Evolutionary conservation across 2,329 filamentous ascomycete species (phyloP), one percentile per base, ranked within the genome.

Genomic region (Pseudocercospora musae): DNA sequence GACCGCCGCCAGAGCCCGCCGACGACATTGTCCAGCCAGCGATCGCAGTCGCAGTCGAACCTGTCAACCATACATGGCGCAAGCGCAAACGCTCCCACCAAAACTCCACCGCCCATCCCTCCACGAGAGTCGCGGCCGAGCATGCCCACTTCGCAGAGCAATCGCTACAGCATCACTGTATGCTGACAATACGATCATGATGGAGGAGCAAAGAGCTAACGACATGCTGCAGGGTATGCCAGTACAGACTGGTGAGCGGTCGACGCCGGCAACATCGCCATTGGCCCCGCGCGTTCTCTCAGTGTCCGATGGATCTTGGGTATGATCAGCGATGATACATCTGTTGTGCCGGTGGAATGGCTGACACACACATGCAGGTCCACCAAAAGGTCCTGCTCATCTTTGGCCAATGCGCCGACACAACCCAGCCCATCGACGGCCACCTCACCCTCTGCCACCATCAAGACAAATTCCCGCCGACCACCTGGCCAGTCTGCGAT

Each of bases 321-420:
- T 96, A 84, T 56, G 67, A 20, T 62, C n/a, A 54, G 29, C 62
- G 48, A 29, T 37, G 11, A n/a, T 37, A 3, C n/a, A 33, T 15
- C 44, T 15, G 49, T 42, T 48, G 18, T 49, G 7, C 53, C 33
- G 9, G 18, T 44, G 11, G 0, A 54, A 54, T 37, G 40, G 49
- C 55, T 62, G 62, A 60, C 57, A 48, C 49, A 48, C 49, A n/a
- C 18, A 27, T 58, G 20, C 62, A 96, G 92, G 91, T 96, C 20
- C 91, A 96, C 73, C 92, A 97, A 80, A 97, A 96, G 75, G 85
- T 96, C 8, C 82, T 97, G 20, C 84, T 95, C 23, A 82, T 97
- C 52, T 87, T 89, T 70, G 94, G 94, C 56, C 87, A 90, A 54
- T 89, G 96, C 68, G 92, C 90, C 62, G 91, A 96, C 67, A 81